Evolutionary conservation across 345 rosid genomes (phyloP).

Genomic region (Sapria himalayana): DNA sequence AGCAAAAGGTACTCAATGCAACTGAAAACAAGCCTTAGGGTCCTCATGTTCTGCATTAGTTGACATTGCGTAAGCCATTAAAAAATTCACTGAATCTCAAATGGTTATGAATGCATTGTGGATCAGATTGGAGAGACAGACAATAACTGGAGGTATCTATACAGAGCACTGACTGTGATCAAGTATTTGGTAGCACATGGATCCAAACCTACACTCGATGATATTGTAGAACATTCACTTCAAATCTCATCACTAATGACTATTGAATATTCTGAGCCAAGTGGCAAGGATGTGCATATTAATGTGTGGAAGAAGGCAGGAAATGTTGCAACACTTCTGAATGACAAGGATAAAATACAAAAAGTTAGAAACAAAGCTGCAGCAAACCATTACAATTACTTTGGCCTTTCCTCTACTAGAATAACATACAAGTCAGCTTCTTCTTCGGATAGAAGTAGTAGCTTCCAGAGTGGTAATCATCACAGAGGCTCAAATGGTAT

Average conservation of each 20-base stretch:
- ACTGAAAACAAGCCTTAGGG: conserved; percentile 99
- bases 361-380: conserved; percentile 77
- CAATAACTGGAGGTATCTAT: conserved; percentile 94
- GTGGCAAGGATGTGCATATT: conserved; percentile 78
- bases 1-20: conserved; percentile 96
- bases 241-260: conserved; percentile 88
- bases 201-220: conserved; percentile 95
- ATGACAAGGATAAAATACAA: conserved; percentile 69
- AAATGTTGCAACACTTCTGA: conserved; percentile 47
- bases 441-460: conserved; percentile 32
- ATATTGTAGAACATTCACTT: conserved; percentile 81
- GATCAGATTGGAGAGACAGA: conserved; percentile 83
- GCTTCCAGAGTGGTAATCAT: conserved; percentile 27
- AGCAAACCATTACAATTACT: conserved; percentile 78
- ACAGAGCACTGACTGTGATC: conserved; percentile 83
- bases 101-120: conserved; percentile 88
- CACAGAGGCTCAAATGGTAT: conserved; percentile 27
- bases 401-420: conserved; percentile 83
- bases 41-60: conserved; percentile 85
- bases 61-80: conserved; percentile 80
- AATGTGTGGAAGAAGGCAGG: conserved; percentile 94
- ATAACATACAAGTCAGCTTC: conserved; percentile 49
- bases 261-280: conserved; percentile 89
- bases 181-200: conserved; percentile 90
- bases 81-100: conserved; percentile 81